phyloP scores from a whole-genome alignment of 2,329 filamentous ascomycete genomes.

The Myriosclerotinia scirpicola region DNA sequence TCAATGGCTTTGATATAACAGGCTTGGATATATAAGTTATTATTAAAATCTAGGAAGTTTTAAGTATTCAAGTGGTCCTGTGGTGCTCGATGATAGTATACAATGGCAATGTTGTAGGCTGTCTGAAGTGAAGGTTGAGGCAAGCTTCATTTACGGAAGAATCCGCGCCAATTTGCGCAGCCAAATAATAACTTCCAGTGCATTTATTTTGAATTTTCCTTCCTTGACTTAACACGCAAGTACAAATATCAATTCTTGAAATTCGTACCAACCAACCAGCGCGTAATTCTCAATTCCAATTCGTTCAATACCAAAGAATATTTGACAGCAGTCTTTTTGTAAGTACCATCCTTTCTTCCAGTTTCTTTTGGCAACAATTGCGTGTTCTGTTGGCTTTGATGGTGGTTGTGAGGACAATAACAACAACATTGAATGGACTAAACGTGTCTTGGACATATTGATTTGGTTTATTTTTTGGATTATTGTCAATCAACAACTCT shows the following conservation, averaged over 20 bases:
- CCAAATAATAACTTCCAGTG: background rate
- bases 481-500: background rate
- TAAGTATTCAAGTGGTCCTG: background rate
- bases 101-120: background rate
- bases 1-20: background rate
- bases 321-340: too few relatives aligned
- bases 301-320: too few relatives aligned
- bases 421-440: background rate
- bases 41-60: background rate
- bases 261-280: background rate
- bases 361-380: background rate
- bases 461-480: background rate
- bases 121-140: background rate
- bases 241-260: background rate
- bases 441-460: background rate
- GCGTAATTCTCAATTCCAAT: too few relatives aligned
- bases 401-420: background rate
- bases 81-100: background rate
- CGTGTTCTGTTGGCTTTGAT: background rate
- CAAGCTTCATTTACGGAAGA: too few relatives aligned
- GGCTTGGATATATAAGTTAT: background rate
- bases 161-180: too few relatives aligned
- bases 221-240: background rate
- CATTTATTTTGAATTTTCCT: background rate
- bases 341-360: background rate